phyloP scores from a whole-genome alignment of 495 filamentous ascomycete genomes.

The Aspergillus kassunensis region DNA sequence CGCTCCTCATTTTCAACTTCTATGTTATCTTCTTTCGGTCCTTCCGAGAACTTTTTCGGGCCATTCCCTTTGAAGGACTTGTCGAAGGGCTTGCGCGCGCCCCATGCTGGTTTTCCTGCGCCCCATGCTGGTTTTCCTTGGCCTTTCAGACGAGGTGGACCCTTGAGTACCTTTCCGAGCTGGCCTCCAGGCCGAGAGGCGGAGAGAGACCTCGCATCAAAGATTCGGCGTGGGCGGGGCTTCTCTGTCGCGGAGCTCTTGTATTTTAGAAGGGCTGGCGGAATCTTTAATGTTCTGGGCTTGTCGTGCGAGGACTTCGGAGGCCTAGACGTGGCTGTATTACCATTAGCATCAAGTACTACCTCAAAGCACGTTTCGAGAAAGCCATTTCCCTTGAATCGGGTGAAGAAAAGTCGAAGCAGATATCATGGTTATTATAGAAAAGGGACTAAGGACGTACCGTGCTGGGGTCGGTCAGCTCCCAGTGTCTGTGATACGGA shows the following conservation, averaged over 20 bases:
- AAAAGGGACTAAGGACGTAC: conserved; percentile 12
- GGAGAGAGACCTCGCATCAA: conserved; percentile 43
- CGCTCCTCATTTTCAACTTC: conserved; percentile 27
- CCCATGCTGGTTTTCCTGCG: conserved; percentile 20
- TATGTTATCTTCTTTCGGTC: conserved; percentile 8
- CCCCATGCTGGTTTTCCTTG: conserved; percentile 16
- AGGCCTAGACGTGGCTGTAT: background rate
- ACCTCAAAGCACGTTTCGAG: too few relatives aligned
- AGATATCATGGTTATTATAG: background rate
- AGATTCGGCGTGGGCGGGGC: conserved; percentile 26
- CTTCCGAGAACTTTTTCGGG: conserved; percentile 15
- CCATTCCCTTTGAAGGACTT: too few relatives aligned
- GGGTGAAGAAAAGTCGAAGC: background rate
- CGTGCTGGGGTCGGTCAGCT: conserved; percentile 18
- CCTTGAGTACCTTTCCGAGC: conserved; percentile 33
- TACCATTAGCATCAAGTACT: background rate
- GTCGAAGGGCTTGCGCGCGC: conserved; percentile 20
- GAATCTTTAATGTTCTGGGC: conserved; percentile 18
- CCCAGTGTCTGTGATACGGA: conserved; percentile 23
- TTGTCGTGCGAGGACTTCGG: conserved; percentile 7
- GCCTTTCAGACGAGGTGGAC: conserved; percentile 24
- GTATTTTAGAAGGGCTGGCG: conserved; percentile 18
- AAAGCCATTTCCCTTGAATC: too few relatives aligned
- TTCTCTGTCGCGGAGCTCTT: conserved; percentile 17
- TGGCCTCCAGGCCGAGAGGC: conserved; percentile 27